Percentiles rank a stretch among this genome's conserved stretches.
Conservation (phyloP, 2,329 filamentous ascomycete genomes). For the Apiospora koreana region DNA sequence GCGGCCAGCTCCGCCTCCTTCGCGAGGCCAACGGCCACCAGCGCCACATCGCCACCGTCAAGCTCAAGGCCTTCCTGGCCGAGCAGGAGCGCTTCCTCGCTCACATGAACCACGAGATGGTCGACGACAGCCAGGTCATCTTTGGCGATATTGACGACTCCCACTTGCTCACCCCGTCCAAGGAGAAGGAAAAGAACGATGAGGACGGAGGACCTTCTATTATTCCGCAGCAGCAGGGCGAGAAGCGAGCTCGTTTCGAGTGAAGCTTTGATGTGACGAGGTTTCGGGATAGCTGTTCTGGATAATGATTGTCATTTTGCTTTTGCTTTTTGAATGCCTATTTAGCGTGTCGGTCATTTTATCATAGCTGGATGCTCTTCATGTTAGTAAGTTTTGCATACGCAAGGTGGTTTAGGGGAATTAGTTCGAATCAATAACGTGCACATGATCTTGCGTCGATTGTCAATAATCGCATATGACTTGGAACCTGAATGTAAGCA, state of each 20-base stretch:
- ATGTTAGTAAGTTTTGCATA: neutral
- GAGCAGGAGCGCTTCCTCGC: conserved; percentile 36
- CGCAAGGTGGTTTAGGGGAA: neutral
- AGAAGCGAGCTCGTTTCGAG: neutral
- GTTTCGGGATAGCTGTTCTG: neutral
- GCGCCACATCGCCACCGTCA: conserved; percentile 27
- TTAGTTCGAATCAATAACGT: neutral
- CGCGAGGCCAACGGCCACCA: conserved; percentile 33
- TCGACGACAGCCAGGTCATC: conserved; percentile 30
- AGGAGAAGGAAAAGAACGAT: neutral
- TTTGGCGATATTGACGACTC: conserved; percentile 23
- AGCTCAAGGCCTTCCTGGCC: conserved; percentile 33
- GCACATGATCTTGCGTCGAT: neutral
- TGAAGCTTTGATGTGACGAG: neutral
- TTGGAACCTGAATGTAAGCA: neutral
- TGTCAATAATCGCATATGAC: neutral
- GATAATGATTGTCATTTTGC: neutral
- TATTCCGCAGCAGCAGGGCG: neutral
- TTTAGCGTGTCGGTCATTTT: conserved; percentile 1
- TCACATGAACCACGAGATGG: conserved; percentile 35
- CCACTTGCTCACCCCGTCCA: neutral
- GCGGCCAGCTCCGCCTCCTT: conserved; percentile 44
- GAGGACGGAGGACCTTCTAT: neutral
- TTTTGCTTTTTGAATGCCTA: neutral
- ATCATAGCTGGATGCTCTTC: neutral